A percentile compares a stretch with the other conserved stretches of the same genome.
These are phyloP conservation scores for Phytophthora europaea DNA, from an alignment of 352 stramenopile genomes.

Conservation along the genomic window DNA sequence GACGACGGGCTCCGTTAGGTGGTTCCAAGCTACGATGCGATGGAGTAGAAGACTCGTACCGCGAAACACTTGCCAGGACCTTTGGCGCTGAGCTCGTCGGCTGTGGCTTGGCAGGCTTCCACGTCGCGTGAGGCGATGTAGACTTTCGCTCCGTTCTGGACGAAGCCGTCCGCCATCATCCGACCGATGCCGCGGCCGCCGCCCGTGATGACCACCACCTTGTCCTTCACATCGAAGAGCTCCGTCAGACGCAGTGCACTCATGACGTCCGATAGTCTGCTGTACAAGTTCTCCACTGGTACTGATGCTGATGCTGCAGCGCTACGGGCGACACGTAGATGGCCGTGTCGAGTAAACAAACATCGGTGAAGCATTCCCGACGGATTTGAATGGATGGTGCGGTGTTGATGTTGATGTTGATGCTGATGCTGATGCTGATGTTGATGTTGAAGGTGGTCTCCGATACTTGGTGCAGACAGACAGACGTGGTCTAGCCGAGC, in stretches of 20 bases:
- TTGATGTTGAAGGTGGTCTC: neutral
- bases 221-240: conserved; percentile 55
- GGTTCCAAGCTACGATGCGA: neutral
- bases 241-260: conserved; percentile 20
- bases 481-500: neutral
- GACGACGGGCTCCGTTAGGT: neutral
- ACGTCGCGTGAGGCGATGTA: conserved; percentile 93
- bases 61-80: conserved; percentile 73
- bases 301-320: too few species aligned
- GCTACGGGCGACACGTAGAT: neutral
- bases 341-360: conserved; percentile 9
- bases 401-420: neutral
- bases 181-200: conserved; percentile 91
- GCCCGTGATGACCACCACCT: conserved; percentile 93
- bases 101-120: conserved; percentile 82
- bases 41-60: conserved; percentile 20
- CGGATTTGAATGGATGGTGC: neutral
- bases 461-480: neutral
- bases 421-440: neutral
- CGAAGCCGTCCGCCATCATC: conserved; percentile 97
- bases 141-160: conserved; percentile 93
- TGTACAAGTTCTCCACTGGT: neutral
- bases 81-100: conserved; percentile 71
- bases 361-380: neutral
- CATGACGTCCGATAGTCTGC: neutral